phyloP scores from a whole-genome alignment of 371 early-diverging fungal genomes.

The Mortierella sp. region DNA sequence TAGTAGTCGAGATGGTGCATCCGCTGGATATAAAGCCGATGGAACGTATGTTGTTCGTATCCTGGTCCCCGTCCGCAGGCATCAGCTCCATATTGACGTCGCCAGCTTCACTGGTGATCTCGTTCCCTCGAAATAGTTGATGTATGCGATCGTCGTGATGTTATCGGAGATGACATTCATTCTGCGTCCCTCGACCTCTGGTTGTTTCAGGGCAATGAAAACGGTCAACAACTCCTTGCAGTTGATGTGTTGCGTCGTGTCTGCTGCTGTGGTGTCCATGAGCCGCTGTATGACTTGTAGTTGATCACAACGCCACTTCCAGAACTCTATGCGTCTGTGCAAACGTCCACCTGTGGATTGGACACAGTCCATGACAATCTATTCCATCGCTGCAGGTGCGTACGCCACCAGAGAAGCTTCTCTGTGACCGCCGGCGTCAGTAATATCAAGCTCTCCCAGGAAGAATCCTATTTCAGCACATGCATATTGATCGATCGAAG shows the following conservation, averaged over 20 bases:
- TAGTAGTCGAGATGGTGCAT: slow-evolving; percentile 32
- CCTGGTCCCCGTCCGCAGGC: slow-evolving; percentile 31
- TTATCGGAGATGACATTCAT: slow-evolving; percentile 47
- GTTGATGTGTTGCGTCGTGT: slow-evolving; percentile 14
- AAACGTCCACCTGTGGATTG: slow-evolving; percentile 21
- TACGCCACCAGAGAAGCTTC: slow-evolving; percentile 47
- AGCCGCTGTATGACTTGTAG: slow-evolving; percentile 1
- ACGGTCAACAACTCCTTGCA: slow-evolving; percentile 23
- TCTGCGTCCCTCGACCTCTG: slow-evolving; percentile 9
- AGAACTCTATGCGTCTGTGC: slow-evolving; percentile 15
- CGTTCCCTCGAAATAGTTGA: slow-evolving; percentile 51
- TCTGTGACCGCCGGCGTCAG: slow-evolving; percentile 3
- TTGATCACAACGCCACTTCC: slow-evolving; percentile 17
- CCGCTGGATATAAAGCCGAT: slow-evolving; percentile 49
- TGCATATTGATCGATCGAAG: slow-evolving; percentile 6
- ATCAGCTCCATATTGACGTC: slow-evolving; percentile 28
- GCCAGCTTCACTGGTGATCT: slow-evolving; percentile 32
- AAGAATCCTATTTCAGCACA: slow-evolving; percentile 10
- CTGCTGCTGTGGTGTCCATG: slow-evolving; percentile 6
- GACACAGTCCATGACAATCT: slow-evolving; percentile 26
- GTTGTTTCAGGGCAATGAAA: slow-evolving; percentile 13
- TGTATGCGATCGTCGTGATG: slow-evolving; percentile 42
- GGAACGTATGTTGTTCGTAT: slow-evolving; percentile 44
- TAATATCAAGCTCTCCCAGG: slow-evolving; percentile 12
- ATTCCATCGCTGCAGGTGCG: slow-evolving; percentile 33